phyloP scores from a whole-genome alignment of 2,329 filamentous ascomycete species.

The Beauveria medogensis region DNA sequence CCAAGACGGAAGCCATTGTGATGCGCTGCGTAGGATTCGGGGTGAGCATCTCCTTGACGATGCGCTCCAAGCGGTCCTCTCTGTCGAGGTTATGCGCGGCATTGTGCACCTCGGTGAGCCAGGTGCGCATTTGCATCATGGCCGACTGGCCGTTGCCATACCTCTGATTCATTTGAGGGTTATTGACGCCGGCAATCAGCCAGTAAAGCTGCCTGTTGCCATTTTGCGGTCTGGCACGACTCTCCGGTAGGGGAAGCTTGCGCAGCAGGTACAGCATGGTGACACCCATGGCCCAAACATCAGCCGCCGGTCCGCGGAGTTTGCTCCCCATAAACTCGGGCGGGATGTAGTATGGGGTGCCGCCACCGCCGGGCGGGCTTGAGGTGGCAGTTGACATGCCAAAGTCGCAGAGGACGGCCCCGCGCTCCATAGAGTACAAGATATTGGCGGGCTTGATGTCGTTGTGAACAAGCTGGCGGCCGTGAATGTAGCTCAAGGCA shows the following conservation, averaged over 20 bases:
- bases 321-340: constrained; percentile 52
- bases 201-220: constrained; percentile 44
- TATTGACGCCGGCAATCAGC: constrained; percentile 50
- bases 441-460: constrained; percentile 57
- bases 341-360: constrained; percentile 54
- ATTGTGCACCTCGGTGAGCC: constrained; percentile 45
- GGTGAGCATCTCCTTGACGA: constrained; percentile 47
- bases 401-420: constrained; percentile 54
- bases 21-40: constrained; percentile 44
- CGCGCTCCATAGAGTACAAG: constrained; percentile 49
- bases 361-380: constrained; percentile 41
- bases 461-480: constrained; percentile 47
- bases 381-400: constrained; percentile 43
- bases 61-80: constrained; percentile 40
- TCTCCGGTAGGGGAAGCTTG: constrained; percentile 48
- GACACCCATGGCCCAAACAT: constrained; percentile 52
- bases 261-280: constrained; percentile 53
- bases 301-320: constrained; percentile 44
- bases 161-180: constrained; percentile 24
- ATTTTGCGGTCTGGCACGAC: constrained; percentile 38
- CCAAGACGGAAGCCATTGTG: constrained; percentile 43
- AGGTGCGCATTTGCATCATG: constrained; percentile 45
- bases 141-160: constrained; percentile 33
- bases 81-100: constrained; percentile 37
- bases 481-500: constrained; percentile 49